Evolutionary conservation across 164 flowering plant species (phyloP).

Genomic region (Pachysandra terminalis): DNA sequence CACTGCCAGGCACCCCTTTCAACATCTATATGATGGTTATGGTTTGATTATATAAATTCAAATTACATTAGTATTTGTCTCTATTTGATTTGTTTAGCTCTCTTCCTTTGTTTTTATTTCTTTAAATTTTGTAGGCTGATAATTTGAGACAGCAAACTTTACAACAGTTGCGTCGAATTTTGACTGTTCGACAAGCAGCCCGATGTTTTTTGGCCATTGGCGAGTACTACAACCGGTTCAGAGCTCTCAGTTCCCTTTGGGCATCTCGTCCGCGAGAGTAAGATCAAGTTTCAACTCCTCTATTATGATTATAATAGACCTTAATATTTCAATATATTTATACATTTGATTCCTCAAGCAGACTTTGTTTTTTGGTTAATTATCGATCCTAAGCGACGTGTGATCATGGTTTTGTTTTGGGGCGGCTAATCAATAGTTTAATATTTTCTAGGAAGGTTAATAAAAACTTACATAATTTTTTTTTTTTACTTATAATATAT

Average conservation of each 20-base stretch:
- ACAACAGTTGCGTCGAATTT: constrained; percentile 71
- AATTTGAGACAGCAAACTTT: constrained; percentile 92
- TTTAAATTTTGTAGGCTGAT: no score
- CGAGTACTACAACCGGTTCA: constrained; percentile 77
- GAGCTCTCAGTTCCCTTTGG: constrained; percentile 96
- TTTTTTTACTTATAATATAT: no score
- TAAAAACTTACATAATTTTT: no score
- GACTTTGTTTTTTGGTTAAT: not conserved
- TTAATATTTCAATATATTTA: no score
- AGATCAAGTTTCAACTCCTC: constrained; percentile 15
- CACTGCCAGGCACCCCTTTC: constrained; percentile 11
- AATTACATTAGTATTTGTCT: no score
- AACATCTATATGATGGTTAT: constrained; percentile 9
- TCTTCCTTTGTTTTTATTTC: not conserved
- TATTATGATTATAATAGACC: not conserved
- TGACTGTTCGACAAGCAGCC: constrained; percentile 88
- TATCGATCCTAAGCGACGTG: not conserved
- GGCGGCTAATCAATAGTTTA: no score
- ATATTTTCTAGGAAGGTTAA: no score
- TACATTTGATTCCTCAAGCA: not conserved
- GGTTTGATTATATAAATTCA: no score
- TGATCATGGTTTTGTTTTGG: no score
- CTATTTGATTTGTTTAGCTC: not conserved
- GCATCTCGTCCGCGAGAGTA: constrained; percentile 92
- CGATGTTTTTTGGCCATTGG: constrained; percentile 83